Evolutionary conservation across 352 stramenopile genomes (phyloP), one percentile per base, ranked within the genome.

Genomic region (Peronospora belbahrii): DNA sequence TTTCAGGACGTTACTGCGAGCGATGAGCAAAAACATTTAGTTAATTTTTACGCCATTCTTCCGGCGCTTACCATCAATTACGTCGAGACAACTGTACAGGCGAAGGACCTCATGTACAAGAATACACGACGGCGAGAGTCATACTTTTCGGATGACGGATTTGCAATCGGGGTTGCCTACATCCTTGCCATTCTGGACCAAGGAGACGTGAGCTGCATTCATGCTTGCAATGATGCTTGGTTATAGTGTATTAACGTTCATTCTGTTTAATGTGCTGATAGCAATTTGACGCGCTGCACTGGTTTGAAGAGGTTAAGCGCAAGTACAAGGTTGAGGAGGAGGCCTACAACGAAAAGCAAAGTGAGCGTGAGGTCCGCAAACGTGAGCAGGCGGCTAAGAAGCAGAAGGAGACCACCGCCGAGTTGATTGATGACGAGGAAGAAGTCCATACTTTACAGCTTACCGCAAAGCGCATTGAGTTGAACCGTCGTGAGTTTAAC

Each of bases 61-160:
- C 87, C 85, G 0, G 80, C 87, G 17, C 61, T 95, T 35, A 93
- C 79, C 11, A 88, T 96, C 57, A 91, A 94, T 56, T 95, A 94
- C 44, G 77, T 94, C 34, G 83, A 94, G 55, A 92, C 78, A 14
- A 88, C 79, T 23, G 82, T 94, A 20, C 82, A 94, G 58, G 82
- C 80, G 8, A 97, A 97, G 63, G 93, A 97, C 57, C 74, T 95
- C 34, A 97, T 97, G 87, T 95, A 96, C 67, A 97, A 97, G 73
- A 95, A 95, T 57, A 95, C 88, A 17, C 75, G 83, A 5, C 74
- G 77, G n/a, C 78, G 82, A 17, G 90, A 97, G 64, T 96, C 89
- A 30, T 98, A 97, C 58, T 98, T 97, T 51, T 90, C 86, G 8
- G 91, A 98, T 65, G 94, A 98, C 59, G 94, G 94, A 4, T 97